Conservation (phyloP, 768 basidiomycete genomes). For the Leccinum obscurum region DNA sequence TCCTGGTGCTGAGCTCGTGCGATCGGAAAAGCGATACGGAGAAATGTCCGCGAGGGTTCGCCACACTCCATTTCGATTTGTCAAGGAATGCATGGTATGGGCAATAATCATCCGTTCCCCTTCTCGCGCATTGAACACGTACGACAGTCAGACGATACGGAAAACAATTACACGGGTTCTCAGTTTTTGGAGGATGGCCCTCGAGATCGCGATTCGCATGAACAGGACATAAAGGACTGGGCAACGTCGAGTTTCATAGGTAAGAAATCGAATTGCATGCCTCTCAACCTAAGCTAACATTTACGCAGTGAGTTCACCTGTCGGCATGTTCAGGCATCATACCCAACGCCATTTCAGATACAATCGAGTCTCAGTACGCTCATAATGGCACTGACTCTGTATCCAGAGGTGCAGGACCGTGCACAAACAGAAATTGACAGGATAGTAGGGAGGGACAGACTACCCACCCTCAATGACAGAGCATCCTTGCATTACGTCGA, state of each 20-base stretch:
- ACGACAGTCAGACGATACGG: conserved; percentile 20
- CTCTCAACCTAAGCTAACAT: too few relatives aligned
- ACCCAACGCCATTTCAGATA: conserved; percentile 14
- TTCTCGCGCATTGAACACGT: not conserved
- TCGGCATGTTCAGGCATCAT: not conserved
- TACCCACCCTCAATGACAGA: conserved; percentile 19
- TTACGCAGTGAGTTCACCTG: conserved; percentile 13
- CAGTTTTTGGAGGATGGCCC: conserved; percentile 13
- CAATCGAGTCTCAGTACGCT: conserved; percentile 15
- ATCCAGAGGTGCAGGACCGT: conserved; percentile 25
- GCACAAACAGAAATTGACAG: conserved; percentile 19
- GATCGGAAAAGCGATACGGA: conserved; percentile 9
- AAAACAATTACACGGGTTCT: conserved; percentile 25
- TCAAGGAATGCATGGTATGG: conserved; percentile 23
- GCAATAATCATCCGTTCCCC: not conserved
- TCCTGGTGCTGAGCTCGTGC: conserved; percentile 1
- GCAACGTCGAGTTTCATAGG: conserved; percentile 23
- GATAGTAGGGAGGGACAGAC: conserved; percentile 21
- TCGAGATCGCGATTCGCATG: conserved; percentile 10
- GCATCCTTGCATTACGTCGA: conserved; percentile 22
- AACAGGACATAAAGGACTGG: conserved; percentile 21
- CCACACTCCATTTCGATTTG: conserved; percentile 24
- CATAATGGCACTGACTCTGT: conserved; percentile 21
- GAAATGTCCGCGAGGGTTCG: conserved; percentile 15
- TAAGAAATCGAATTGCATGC: too few relatives aligned